Evolutionary conservation across 768 basidiomycete genomes (phyloP).

Genomic region (Rickenella mellea): DNA sequence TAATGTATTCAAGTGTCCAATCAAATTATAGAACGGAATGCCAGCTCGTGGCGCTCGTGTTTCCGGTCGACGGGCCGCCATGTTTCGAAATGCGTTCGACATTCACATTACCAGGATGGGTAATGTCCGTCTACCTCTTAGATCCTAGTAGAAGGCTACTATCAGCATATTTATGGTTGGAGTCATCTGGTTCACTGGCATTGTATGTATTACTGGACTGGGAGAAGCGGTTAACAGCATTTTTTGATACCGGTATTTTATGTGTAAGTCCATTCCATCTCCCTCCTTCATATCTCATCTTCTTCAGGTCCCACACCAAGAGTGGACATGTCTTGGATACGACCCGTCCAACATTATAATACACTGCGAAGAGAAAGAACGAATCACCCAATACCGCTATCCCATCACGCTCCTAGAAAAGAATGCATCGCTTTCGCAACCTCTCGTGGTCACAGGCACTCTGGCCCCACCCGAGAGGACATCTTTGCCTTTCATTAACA

Average conservation of each 20-base stretch:
- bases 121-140: slow-evolving; percentile 71
- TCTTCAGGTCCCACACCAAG: not conserved
- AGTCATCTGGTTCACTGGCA: slow-evolving; percentile 29
- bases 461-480: slow-evolving; percentile 12
- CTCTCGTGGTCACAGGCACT: slow-evolving; percentile 9
- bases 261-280: slow-evolving; percentile 57
- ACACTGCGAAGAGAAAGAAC: slow-evolving; percentile 61
- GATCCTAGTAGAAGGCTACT: slow-evolving; percentile 52
- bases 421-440: slow-evolving; percentile 7
- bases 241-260: slow-evolving; percentile 64
- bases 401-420: slow-evolving; percentile 31
- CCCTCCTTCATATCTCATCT: not conserved
- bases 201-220: slow-evolving; percentile 60
- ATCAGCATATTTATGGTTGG: slow-evolving; percentile 64
- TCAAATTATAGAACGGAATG: not conserved
- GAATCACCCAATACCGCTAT: slow-evolving; percentile 62
- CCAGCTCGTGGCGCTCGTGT: not conserved
- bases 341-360: slow-evolving; percentile 55
- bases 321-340: slow-evolving; percentile 70
- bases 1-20: not conserved
- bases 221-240: slow-evolving; percentile 56
- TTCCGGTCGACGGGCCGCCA: slow-evolving; percentile 20
- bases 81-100: slow-evolving; percentile 49
- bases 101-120: slow-evolving; percentile 56
- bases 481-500: slow-evolving; percentile 11